Percentiles rank a stretch among this genome's conserved stretches.
Conservation (phyloP, 352 stramenopile genomes). For the Phytophthora capsici region DNA sequence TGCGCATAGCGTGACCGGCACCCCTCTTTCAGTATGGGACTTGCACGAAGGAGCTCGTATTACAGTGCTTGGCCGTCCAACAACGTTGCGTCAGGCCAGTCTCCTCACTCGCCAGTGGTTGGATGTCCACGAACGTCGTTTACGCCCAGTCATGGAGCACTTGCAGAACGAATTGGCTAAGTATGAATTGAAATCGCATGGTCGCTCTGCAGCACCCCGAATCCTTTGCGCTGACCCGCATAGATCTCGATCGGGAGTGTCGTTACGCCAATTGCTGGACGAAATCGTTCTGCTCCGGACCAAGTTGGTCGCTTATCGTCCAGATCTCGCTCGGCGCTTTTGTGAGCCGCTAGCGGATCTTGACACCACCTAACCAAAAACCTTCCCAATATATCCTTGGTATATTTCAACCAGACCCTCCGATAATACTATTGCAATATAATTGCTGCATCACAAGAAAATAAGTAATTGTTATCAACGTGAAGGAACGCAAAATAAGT, state of each 20-base stretch:
- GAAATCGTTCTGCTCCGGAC: slow-evolving; percentile 55
- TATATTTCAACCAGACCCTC: slow-evolving; percentile 19
- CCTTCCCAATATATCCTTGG: slow-evolving; percentile 26
- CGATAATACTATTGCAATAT: no score
- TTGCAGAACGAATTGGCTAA: slow-evolving; percentile 66
- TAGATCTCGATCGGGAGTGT: slow-evolving; percentile 44
- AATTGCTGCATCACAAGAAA: no score
- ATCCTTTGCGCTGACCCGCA: slow-evolving; percentile 66
- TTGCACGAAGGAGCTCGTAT: slow-evolving; percentile 73
- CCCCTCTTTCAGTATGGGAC: slow-evolving; percentile 64
- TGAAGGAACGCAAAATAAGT: no score
- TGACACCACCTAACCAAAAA: slow-evolving; percentile 28
- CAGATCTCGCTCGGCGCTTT: slow-evolving; percentile 58
- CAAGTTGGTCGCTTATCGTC: slow-evolving; percentile 58
- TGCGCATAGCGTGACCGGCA: slow-evolving; percentile 44
- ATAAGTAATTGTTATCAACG: no score
- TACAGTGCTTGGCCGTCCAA: slow-evolving; percentile 59
- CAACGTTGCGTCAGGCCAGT: slow-evolving; percentile 77
- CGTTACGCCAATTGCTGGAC: slow-evolving; percentile 52
- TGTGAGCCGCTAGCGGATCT: slow-evolving; percentile 48
- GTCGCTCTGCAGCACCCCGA: slow-evolving; percentile 34
- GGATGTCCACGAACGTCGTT: slow-evolving; percentile 52
- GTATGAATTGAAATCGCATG: slow-evolving; percentile 59
- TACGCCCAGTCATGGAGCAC: slow-evolving; percentile 44
- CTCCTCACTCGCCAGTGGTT: slow-evolving; percentile 80